Percentiles rank a stretch among this genome's conserved stretches.
Conservation (phyloP, 495 filamentous ascomycete genomes). For the Podospora fimiseda region DNA sequence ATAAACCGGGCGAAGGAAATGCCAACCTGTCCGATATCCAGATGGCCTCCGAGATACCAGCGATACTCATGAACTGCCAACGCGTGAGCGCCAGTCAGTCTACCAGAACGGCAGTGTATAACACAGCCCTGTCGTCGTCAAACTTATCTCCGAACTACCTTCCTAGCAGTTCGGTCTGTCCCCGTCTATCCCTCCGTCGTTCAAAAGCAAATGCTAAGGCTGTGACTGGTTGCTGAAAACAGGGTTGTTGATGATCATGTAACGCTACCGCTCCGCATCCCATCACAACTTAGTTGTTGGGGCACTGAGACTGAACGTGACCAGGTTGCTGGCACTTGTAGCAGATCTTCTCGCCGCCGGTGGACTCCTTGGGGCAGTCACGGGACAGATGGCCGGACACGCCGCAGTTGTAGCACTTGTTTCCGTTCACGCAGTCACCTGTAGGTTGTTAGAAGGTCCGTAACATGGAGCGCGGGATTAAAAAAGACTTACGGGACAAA, state of each 20-base stretch:
- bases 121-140: slow-evolving; percentile 25
- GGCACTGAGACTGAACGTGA: slow-evolving; percentile 90
- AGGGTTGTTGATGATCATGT: slow-evolving; percentile 14
- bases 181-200: slow-evolving; percentile 19
- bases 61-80: slow-evolving; percentile 22
- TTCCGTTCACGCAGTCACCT: slow-evolving; percentile 92
- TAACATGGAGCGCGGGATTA: not conserved
- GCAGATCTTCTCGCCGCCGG: slow-evolving; percentile 82
- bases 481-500: slow-evolving; percentile 63
- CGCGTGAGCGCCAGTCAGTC: slow-evolving; percentile 22
- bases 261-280: slow-evolving; percentile 9
- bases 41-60: slow-evolving; percentile 27
- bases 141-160: slow-evolving; percentile 18
- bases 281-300: slow-evolving; percentile 45
- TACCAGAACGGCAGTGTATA: slow-evolving; percentile 29
- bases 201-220: slow-evolving; percentile 15
- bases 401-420: slow-evolving; percentile 99
- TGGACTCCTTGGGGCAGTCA: slow-evolving; percentile 86
- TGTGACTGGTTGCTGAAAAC: slow-evolving; percentile 15
- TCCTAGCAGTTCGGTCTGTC: slow-evolving; percentile 7
- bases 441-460: slow-evolving; percentile 8
- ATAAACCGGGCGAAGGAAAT: slow-evolving; percentile 16
- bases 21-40: slow-evolving; percentile 30
- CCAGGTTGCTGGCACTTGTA: slow-evolving; percentile 99
- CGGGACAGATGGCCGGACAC: slow-evolving; percentile 90